Evolutionary conservation across 2,329 filamentous ascomycete genomes (phyloP), one percentile per base, ranked within the genome.

Genomic region (Aspergillus fumigatiaffinis): DNA sequence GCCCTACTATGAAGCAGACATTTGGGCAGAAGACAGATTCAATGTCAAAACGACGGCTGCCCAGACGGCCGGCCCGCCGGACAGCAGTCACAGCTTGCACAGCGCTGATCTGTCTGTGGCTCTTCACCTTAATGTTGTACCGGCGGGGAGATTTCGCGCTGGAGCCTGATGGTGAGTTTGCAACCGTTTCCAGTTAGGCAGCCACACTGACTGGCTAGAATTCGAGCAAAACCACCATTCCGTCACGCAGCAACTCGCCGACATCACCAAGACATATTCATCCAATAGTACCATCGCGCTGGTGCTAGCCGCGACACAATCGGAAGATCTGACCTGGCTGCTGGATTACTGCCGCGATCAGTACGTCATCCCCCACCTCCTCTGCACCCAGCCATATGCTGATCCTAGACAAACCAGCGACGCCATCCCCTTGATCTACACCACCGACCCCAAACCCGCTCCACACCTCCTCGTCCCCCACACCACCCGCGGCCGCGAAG

Each of bases 401-500:
- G 20, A 46, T 12, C 4, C 10, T 23, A 4, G 7, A 9, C 8
- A 3, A 20, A 20, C 21, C 41, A 44, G 42, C 42, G 21, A 46
- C 42, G 42, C 20, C 42, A 46, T 46, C 42, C 42, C 42, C 9
- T 46, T 46, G 20, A 65, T 71, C 51, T 71, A 71, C 57, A 63
- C 60, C 49, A 69, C 69, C 60, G 68, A 70, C 50, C 28, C 52
- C 9, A 50, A 60, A 25, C 68, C 67, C 49, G 61, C 64, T n/a
- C 57, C 55, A 8, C 52, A 60, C 26, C 60, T 67, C 26, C 64
- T 68, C 44, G n/a, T 63, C 26, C 67, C 69, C 4, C 60, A 61
- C 26, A 68, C 68, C 26, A 65, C 59, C 38, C 63, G 85, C 68
- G 85, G 85, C 35, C 82, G 85, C 64, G 85, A 88, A 71, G 84